Evolutionary conservation across 805 yeast genomes (phyloP).

Genomic region (Sungouiozyma intestinalis): DNA sequence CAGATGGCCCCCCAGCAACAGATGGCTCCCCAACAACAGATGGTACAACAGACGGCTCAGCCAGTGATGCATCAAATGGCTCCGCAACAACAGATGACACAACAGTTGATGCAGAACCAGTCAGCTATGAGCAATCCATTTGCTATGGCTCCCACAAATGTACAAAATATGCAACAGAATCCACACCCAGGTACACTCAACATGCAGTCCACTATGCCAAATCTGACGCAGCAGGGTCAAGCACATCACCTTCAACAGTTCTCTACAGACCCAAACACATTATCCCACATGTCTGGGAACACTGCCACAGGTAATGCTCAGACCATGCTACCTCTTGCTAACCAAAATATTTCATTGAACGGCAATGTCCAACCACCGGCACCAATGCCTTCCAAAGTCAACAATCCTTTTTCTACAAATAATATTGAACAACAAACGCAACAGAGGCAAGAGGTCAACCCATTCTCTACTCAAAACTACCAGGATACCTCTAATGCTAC

Average conservation of each 20-base stretch:
- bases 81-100: background rate
- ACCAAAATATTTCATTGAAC: conserved; percentile 6
- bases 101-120: background rate
- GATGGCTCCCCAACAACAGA: background rate
- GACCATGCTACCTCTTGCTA: background rate
- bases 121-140: background rate
- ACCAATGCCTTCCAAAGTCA: conserved; percentile 18
- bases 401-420: conserved; percentile 30
- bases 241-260: background rate
- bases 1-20: no score
- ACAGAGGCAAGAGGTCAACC: conserved; percentile 2
- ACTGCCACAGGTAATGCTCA: background rate
- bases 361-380: conserved; percentile 6
- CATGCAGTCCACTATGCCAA: background rate
- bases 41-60: background rate
- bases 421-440: conserved; percentile 10
- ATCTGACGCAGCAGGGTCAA: background rate
- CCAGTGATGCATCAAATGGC: background rate
- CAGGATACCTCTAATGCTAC: background rate
- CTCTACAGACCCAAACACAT: background rate
- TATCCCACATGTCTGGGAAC: background rate
- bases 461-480: conserved; percentile 3
- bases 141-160: background rate
- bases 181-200: background rate
- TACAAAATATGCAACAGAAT: background rate